These are phyloP conservation scores for Trypanosoma platydactyli DNA, from an alignment of 208 protist species.

Conservation along the genomic window DNA sequence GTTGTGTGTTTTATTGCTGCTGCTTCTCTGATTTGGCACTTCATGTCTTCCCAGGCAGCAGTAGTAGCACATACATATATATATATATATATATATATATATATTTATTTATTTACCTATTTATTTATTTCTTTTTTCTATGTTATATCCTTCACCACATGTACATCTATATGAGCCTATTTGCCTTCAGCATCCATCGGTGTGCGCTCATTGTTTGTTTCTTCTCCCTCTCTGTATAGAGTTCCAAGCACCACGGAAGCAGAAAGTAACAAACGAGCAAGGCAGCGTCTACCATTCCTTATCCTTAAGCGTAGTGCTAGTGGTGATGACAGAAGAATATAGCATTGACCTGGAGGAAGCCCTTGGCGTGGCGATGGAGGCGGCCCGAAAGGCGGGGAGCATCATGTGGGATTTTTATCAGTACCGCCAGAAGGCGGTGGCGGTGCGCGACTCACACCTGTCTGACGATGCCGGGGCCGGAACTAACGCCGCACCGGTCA, in stretches of 20 bases:
- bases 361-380: constrained; percentile 47
- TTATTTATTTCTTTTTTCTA: constrained; percentile 10
- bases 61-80: background rate
- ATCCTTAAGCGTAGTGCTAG: too few relatives aligned
- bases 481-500: background rate
- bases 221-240: too few relatives aligned
- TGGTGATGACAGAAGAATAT: too few relatives aligned
- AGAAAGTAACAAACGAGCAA: too few relatives aligned
- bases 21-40: too few relatives aligned
- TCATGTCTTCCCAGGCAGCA: too few relatives aligned
- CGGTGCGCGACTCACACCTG: constrained; percentile 13
- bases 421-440: constrained; percentile 26
- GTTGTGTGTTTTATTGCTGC: too few relatives aligned
- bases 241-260: too few relatives aligned
- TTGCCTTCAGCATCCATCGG: too few relatives aligned
- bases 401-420: constrained; percentile 49
- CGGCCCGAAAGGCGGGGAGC: constrained; percentile 37
- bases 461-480: background rate
- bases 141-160: background rate
- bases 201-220: too few relatives aligned
- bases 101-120: too few relatives aligned
- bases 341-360: constrained; percentile 46
- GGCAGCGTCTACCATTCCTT: too few relatives aligned
- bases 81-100: constrained; percentile 13
- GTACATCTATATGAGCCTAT: constrained; percentile 11